These are phyloP conservation scores for Nowakowskiella sp. DNA, from an alignment of 192 early-diverging fungal species.

Conservation along the genomic window DNA sequence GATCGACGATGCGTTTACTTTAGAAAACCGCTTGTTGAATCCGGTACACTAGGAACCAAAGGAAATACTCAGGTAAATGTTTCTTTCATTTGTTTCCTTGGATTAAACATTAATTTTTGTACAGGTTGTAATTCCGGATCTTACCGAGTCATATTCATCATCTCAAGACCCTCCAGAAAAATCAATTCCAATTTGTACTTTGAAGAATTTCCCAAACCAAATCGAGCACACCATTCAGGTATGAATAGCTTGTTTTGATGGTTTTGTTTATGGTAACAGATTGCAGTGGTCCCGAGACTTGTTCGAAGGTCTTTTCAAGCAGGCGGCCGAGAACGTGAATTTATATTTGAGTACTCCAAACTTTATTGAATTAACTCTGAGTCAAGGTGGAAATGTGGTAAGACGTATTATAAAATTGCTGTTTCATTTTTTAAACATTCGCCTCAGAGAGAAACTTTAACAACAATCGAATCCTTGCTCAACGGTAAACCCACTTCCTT, in stretches of 20 bases:
- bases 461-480: slow-evolving; percentile 58
- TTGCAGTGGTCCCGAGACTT: slow-evolving; percentile 96
- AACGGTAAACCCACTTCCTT: slow-evolving; percentile 76
- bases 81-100: slow-evolving; percentile 14
- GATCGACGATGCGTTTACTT: slow-evolving; percentile 95
- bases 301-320: slow-evolving; percentile 89
- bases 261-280: no score
- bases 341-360: slow-evolving; percentile 79
- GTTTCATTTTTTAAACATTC: no score
- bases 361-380: slow-evolving; percentile 66
- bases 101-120: not conserved
- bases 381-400: slow-evolving; percentile 60
- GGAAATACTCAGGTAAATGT: slow-evolving; percentile 86
- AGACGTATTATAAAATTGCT: not conserved
- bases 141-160: slow-evolving; percentile 98
- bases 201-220: slow-evolving; percentile 93
- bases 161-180: slow-evolving; percentile 98
- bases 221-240: slow-evolving; percentile 80
- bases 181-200: slow-evolving; percentile 93
- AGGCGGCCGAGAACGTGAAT: slow-evolving; percentile 93
- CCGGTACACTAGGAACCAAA: slow-evolving; percentile 97
- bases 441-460: slow-evolving; percentile 65
- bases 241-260: slow-evolving; percentile 1
- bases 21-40: slow-evolving; percentile 90
- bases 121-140: slow-evolving; percentile 75